Conservation (phyloP, 1,139 yeast genomes). For the Schwanniomyces etchellsii region DNA sequence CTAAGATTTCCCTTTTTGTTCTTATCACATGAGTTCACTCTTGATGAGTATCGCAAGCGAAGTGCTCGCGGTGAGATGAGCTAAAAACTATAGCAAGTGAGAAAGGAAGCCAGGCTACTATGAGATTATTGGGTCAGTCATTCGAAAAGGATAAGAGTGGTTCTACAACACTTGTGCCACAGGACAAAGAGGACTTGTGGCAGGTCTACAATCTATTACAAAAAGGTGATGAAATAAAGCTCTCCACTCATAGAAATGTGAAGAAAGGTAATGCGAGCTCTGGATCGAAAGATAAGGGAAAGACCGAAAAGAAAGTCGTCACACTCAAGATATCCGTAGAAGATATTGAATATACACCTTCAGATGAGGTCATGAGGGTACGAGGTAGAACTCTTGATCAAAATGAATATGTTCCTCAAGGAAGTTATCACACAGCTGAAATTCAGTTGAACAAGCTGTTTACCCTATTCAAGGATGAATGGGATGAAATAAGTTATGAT, state of each 20-base stretch:
- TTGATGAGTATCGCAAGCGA: too few species aligned
- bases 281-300: conserved; percentile 37
- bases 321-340: conserved; percentile 56
- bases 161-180: conserved; percentile 61
- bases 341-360: conserved; percentile 71
- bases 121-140: conserved; percentile 8
- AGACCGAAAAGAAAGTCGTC: conserved; percentile 54
- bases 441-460: conserved; percentile 67
- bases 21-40: too few species aligned
- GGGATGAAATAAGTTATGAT: conserved; percentile 73
- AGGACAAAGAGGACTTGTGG: conserved; percentile 93
- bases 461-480: conserved; percentile 64
- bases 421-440: conserved; percentile 85
- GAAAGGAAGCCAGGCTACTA: too few species aligned
- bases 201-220: conserved; percentile 74
- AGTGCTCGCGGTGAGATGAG: too few species aligned
- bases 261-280: conserved; percentile 32
- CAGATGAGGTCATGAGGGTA: conserved; percentile 70
- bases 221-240: conserved; percentile 67
- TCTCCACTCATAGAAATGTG: conserved; percentile 64
- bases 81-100: too few species aligned
- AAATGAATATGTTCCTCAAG: conserved; percentile 74
- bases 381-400: conserved; percentile 76
- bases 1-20: too few species aligned
- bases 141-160: conserved; percentile 65